These are phyloP conservation scores for Volvox africanus DNA, from an alignment of 139 green algal genomes.

Conservation along the genomic window DNA sequence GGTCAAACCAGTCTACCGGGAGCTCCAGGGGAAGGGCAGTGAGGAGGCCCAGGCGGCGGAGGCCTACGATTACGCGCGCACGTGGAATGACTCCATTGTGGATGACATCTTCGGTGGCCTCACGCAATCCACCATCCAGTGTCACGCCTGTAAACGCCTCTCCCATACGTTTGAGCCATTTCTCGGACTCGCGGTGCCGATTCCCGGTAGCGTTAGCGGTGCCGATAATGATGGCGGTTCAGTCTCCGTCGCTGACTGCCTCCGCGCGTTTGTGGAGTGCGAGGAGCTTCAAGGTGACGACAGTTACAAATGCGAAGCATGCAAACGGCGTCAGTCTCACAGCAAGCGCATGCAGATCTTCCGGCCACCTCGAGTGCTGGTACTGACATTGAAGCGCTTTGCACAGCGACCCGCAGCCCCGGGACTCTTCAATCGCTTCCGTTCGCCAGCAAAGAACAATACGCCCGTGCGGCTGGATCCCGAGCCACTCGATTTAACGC, in stretches of 20 bases:
- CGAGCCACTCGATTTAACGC: constrained; percentile 68
- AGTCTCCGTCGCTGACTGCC: constrained; percentile 55
- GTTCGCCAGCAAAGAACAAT: constrained; percentile 65
- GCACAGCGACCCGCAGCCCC: constrained; percentile 24
- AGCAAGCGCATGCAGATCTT: constrained; percentile 77
- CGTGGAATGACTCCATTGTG: constrained; percentile 77
- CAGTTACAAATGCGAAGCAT: constrained; percentile 72
- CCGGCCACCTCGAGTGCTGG: constrained; percentile 62
- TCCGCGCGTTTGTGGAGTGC: constrained; percentile 54
- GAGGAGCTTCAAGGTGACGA: constrained; percentile 63
- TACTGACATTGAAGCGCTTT: constrained; percentile 83
- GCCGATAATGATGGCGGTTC: not conserved
- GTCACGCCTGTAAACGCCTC: constrained; percentile 64
- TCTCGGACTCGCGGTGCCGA: constrained; percentile 82
- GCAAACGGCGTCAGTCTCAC: constrained; percentile 66
- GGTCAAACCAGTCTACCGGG: constrained; percentile 54
- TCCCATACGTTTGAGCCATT: constrained; percentile 87
- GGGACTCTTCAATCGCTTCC: constrained; percentile 48
- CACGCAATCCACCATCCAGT: constrained; percentile 84
- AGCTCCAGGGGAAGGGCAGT: constrained; percentile 71
- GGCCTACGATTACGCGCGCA: constrained; percentile 70
- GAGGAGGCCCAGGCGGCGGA: constrained; percentile 76
- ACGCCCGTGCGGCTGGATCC: constrained; percentile 62
- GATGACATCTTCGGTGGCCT: constrained; percentile 86
- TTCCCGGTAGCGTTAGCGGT: constrained; percentile 53